Base-by-base conservation (phyloP, 257 asterid genomes). In the Galeopsis tetrahit region DNA sequence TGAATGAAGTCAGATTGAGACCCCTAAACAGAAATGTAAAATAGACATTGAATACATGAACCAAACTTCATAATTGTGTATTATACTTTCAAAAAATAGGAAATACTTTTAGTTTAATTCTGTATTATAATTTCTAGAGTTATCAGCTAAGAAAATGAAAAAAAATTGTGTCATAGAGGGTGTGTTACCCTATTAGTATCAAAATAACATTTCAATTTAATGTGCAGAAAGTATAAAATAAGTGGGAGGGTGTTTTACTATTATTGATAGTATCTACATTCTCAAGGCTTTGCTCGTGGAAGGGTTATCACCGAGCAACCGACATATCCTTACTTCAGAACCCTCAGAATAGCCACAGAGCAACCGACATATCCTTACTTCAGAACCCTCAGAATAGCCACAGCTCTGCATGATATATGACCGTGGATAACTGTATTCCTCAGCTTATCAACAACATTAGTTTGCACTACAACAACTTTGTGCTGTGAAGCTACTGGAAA, bases 251-350 rank as follows among this genome's bases (percentile, higher is more conserved):
- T 33, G 66, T 21, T 21, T 21, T 21, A 21, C 28, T 21, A 21
- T 44, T 51, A 57, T 42, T 38, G 17, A 40, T 71, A 56, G 42
- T 63, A 70, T 81, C 80, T 73, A 93, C 99, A 90, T 81, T 87
- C 99, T 87, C 84, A 95, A 85, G 66, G 99, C 99, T 82, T 95
- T 95, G 96, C 99, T 21, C 1, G 28, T 21, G 28, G 1, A 21
- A 21, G 28, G 0, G 28, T 21, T 21, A 21, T 21, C 28, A 21
- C 28, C 28, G 28, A 21, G 28, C 28, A 21, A 21, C 1, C 1
- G 28, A 21, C 28, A 21, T 21, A 21, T 21, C 28, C 28, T 86
- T 71, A 92, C 89, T 82, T 94, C 99, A 94, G 82, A 71, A 94
- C 74, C 73, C 72, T 77, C 74, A 90, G 51, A 69, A 21, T 1